A percentile compares a stretch with the other conserved stretches of the same genome.
phyloP scores from a whole-genome alignment of 2,329 filamentous ascomycete species.

The Hortaea sp. region DNA sequence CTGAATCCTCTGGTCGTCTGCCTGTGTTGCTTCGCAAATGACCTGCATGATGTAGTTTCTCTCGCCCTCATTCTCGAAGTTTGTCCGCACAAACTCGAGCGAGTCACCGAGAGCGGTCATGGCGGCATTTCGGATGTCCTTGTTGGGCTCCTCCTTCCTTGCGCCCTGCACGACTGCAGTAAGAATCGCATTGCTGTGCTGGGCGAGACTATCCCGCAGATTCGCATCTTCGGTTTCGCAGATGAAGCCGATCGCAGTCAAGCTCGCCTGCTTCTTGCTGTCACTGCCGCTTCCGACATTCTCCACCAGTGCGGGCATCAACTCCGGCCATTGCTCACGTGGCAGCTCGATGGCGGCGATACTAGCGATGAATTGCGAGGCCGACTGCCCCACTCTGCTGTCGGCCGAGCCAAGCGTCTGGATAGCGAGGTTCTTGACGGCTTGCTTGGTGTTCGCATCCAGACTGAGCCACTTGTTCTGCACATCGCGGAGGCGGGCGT shows the following conservation, averaged over 20 bases:
- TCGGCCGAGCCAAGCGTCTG: conserved; percentile 75
- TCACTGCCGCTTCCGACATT: conserved; percentile 81
- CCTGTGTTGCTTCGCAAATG: conserved; percentile 96
- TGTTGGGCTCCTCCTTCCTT: conserved; percentile 87
- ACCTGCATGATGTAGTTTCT: conserved; percentile 99
- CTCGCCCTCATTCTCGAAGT: conserved; percentile 98
- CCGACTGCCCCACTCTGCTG: conserved; percentile 72
- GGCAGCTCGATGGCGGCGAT: conserved; percentile 93
- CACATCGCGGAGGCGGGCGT: conserved; percentile 73
- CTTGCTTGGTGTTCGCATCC: conserved; percentile 68
- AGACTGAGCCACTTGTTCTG: conserved; percentile 89
- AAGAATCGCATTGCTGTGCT: conserved; percentile 93
- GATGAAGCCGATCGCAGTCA: conserved; percentile 96
- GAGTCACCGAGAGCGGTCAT: conserved; percentile 93
- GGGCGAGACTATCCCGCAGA: conserved; percentile 66
- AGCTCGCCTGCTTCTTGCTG: conserved; percentile 84
- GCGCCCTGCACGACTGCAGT: conserved; percentile 97
- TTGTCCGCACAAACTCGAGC: conserved; percentile 92
- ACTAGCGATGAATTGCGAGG: conserved; percentile 89
- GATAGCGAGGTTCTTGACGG: conserved; percentile 83
- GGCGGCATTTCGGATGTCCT: conserved; percentile 82
- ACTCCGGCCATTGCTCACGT: conserved; percentile 81
- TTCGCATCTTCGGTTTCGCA: conserved; percentile 91
- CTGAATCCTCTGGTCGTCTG: conserved; percentile 80
- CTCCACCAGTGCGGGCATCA: conserved; percentile 81